phyloP scores from a whole-genome alignment of 192 early-diverging fungal species.

The Entophlyctis helioformis region DNA sequence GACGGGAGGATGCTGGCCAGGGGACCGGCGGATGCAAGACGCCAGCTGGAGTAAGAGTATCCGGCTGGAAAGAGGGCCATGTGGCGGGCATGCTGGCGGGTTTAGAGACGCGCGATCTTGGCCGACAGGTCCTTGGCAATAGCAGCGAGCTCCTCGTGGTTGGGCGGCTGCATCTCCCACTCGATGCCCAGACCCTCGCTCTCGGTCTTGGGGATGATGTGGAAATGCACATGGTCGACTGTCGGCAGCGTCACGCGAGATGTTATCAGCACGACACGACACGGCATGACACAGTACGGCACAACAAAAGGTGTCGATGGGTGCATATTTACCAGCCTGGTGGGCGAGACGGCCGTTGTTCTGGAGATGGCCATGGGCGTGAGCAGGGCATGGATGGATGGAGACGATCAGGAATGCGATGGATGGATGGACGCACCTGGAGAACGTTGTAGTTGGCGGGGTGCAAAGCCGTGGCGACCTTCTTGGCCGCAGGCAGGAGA shows the following conservation, averaged over 20 bases:
- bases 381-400: too few relatives aligned
- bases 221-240: constrained; percentile 92
- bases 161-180: constrained; percentile 48
- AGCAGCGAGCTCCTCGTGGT: constrained; percentile 30
- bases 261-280: too few relatives aligned
- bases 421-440: constrained; percentile 38
- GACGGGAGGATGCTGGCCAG: too few relatives aligned
- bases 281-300: too few relatives aligned
- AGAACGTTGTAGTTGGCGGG: constrained; percentile 82
- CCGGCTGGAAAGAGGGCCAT: too few relatives aligned
- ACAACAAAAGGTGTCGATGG: too few relatives aligned
- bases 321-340: constrained; percentile 5
- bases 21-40: too few relatives aligned
- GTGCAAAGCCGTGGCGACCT: constrained; percentile 66
- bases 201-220: constrained; percentile 69
- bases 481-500: constrained; percentile 76
- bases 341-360: constrained; percentile 65
- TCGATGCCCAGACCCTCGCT: constrained; percentile 60
- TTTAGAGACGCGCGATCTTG: too few relatives aligned
- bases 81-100: too few relatives aligned
- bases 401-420: not conserved
- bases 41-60: too few relatives aligned
- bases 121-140: constrained; percentile 21
- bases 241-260: too few relatives aligned
- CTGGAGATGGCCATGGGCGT: constrained; percentile 2